phyloP scores from a whole-genome alignment of 108 stramenopile species.

The Phaeodactylum tricornutum region DNA sequence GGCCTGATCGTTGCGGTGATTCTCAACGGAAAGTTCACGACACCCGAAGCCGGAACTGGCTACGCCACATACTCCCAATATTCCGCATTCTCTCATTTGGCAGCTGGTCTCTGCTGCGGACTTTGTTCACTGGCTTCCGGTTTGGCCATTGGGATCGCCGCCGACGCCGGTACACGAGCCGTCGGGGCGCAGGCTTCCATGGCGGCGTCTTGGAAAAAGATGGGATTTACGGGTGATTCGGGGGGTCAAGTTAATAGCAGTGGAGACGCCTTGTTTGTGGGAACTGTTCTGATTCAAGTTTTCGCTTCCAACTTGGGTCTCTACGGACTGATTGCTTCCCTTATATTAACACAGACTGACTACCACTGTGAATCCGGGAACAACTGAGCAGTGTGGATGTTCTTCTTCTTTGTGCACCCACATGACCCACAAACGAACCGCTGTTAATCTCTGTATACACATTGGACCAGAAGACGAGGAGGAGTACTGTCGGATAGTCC shows the following conservation, averaged over 20 bases:
- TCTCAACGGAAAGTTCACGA: slow-evolving; percentile 56
- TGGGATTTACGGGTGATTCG: slow-evolving; percentile 64
- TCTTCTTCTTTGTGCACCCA: not conserved
- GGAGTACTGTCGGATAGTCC: no score
- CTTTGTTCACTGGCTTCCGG: slow-evolving; percentile 49
- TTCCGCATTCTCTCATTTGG: slow-evolving; percentile 51
- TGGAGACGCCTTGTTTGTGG: slow-evolving; percentile 89
- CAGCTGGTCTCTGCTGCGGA: slow-evolving; percentile 59
- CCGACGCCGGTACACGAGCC: slow-evolving; percentile 71
- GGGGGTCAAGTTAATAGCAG: slow-evolving; percentile 41
- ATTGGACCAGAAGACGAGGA: no score
- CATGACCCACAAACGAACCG: not conserved
- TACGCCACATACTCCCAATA: slow-evolving; percentile 46
- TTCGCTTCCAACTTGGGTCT: slow-evolving; percentile 96
- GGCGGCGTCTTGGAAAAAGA: slow-evolving; percentile 73
- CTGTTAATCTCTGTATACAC: no score
- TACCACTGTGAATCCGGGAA: slow-evolving; percentile 18
- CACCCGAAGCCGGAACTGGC: slow-evolving; percentile 31
- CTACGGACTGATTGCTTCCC: slow-evolving; percentile 96
- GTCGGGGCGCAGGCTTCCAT: slow-evolving; percentile 87
- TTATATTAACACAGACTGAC: slow-evolving; percentile 72
- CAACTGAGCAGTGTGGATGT: not conserved
- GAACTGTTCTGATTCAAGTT: slow-evolving; percentile 94
- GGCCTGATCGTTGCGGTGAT: slow-evolving; percentile 67
- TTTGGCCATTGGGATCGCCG: slow-evolving; percentile 63